Evolutionary conservation across 129 eudicot species (phyloP).

Genomic region (Flaveria ramosissima): DNA sequence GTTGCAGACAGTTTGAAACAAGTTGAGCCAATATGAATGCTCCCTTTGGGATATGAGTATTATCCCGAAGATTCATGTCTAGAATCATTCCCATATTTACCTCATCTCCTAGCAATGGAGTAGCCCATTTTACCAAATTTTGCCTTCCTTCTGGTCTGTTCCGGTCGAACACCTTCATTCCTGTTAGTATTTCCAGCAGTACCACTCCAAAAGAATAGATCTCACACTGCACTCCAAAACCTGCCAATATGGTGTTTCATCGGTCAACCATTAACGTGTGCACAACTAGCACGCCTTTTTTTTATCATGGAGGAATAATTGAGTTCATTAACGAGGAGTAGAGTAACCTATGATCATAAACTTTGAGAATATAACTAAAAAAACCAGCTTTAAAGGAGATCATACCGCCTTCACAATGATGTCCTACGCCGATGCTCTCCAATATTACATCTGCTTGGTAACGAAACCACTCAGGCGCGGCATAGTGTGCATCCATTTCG

Average conservation of each 20-base stretch:
- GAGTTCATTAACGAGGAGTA: background rate
- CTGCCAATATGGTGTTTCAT: constrained; percentile 19
- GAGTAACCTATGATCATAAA: background rate
- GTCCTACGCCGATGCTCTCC: background rate
- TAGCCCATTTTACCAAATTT: constrained; percentile 33
- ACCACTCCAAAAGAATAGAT: constrained; percentile 46
- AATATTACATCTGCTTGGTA: constrained; percentile 24
- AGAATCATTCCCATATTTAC: constrained; percentile 25
- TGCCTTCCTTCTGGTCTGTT: constrained; percentile 26
- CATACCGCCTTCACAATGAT: constrained; percentile 8
- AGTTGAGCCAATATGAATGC: constrained; percentile 24
- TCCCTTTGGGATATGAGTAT: constrained; percentile 24
- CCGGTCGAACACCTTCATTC: constrained; percentile 35
- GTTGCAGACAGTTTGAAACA: constrained; percentile 27
- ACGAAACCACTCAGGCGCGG: constrained; percentile 35
- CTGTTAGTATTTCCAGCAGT: constrained; percentile 41
- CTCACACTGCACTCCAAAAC: constrained; percentile 32
- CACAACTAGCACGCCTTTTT: background rate
- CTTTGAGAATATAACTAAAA: background rate
- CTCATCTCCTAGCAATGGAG: constrained; percentile 20
- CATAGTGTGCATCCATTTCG: constrained; percentile 1
- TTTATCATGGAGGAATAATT: too few relatives aligned
- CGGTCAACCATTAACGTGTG: constrained; percentile 12
- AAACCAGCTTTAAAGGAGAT: background rate
- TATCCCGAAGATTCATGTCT: constrained; percentile 18